These are phyloP conservation scores for Dothistroma pini DNA, from an alignment of 2,329 filamentous ascomycete genomes.

Conservation along the genomic window DNA sequence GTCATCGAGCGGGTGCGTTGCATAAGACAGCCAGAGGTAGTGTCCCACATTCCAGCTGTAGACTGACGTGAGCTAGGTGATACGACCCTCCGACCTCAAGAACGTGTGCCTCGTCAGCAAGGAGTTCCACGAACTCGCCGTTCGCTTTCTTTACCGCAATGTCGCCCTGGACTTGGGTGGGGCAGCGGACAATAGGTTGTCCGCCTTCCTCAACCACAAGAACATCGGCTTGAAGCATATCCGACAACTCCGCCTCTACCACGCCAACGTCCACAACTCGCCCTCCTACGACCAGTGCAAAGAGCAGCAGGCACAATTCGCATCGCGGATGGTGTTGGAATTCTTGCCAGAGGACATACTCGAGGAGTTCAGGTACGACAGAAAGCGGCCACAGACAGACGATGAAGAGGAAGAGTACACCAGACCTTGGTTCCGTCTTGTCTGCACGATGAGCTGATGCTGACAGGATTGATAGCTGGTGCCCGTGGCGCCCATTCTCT, in stretches of 20 bases:
- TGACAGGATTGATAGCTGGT: slow-evolving; percentile 39
- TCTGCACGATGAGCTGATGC: slow-evolving; percentile 14
- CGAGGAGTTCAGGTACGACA: slow-evolving; percentile 43
- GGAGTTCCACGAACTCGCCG: slow-evolving; percentile 46
- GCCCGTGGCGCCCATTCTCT: slow-evolving; percentile 48
- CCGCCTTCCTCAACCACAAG: slow-evolving; percentile 44
- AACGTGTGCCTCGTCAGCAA: slow-evolving; percentile 47
- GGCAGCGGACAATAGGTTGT: slow-evolving; percentile 42
- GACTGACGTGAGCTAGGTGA: slow-evolving; percentile 34
- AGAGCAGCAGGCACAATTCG: slow-evolving; percentile 45
- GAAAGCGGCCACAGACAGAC: slow-evolving; percentile 4
- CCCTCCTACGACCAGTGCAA: slow-evolving; percentile 38
- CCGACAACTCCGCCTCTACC: slow-evolving; percentile 45
- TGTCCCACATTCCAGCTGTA: neutral
- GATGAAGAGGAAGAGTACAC: slow-evolving; percentile 9
- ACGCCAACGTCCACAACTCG: slow-evolving; percentile 37
- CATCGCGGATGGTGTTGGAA: slow-evolving; percentile 48
- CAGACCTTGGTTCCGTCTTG: slow-evolving; percentile 1
- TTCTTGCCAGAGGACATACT: slow-evolving; percentile 48
- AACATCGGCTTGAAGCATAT: slow-evolving; percentile 49
- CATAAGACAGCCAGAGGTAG: neutral
- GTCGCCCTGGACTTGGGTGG: slow-evolving; percentile 48
- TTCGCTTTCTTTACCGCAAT: slow-evolving; percentile 45
- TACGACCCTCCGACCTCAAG: slow-evolving; percentile 47
- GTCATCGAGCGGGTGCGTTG: slow-evolving; percentile 26